Evolutionary conservation across 2,329 filamentous ascomycete species (phyloP).

Genomic region (Pseudovirgaria hyperparasitica): DNA sequence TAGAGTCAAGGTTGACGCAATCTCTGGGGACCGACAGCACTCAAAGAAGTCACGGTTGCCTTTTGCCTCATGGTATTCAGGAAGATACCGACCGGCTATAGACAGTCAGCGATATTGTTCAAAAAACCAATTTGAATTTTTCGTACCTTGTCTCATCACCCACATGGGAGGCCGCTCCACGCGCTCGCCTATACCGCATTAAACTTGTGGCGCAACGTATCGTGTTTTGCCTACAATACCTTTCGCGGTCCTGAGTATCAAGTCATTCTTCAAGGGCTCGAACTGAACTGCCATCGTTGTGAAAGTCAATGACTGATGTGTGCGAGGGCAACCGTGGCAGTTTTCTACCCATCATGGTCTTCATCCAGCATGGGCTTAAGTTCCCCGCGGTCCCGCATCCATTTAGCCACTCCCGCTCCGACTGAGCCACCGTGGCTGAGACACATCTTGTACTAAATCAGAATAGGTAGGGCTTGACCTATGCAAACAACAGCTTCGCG

Average conservation of each 20-base stretch:
- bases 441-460: no score
- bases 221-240: no score
- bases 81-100: conserved; percentile 85
- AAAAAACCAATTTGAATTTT: conserved; percentile 1
- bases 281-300: conserved; percentile 56
- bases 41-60: conserved; percentile 88
- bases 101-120: neutral
- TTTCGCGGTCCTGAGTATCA: conserved; percentile 79
- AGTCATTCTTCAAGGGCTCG: conserved; percentile 79
- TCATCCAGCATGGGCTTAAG: no score
- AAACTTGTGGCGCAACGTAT: no score
- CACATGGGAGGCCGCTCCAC: conserved; percentile 92
- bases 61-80: conserved; percentile 95
- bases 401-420: no score
- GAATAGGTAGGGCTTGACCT: no score
- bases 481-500: no score
- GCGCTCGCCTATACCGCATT: conserved; percentile 64
- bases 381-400: no score
- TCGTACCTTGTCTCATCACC: conserved; percentile 95
- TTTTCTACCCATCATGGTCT: no score
- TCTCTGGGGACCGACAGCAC: conserved; percentile 86
- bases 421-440: no score
- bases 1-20: conserved; percentile 84
- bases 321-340: no score
- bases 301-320: conserved; percentile 3